Evolutionary conservation across 176 grass and related monocot species (phyloP), one percentile per base, ranked within the genome.

Genomic region (Aegilops sharonensis): DNA sequence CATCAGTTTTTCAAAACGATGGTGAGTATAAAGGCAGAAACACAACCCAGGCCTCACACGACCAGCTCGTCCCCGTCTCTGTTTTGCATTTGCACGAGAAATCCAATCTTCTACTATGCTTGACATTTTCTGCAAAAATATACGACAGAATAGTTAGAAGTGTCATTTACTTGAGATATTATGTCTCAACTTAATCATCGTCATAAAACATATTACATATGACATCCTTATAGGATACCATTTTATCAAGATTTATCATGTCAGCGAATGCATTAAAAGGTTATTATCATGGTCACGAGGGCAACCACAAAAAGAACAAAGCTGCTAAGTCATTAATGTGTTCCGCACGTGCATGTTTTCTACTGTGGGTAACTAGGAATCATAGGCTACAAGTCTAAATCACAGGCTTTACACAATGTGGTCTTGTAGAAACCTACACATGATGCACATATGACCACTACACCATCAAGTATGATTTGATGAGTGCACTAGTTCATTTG

Each of bases 61-160:
- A 82, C 95, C 95, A 87, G 95, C 93, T 89, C 95, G 91, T 37
- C 95, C 95, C 31, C 93, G 80, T 74, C 95, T 90, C 91, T 98
- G 95, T 69, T 98, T 98, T 81, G 93, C 91, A 88, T 98, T 98
- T 71, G 95, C 95, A 87, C 84, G 77, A 75, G 95, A 98, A 95
- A 98, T 98, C 93, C 95, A 98, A 87, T 98, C 95, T 89, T 98
- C 95, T 61, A 98, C 89, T 86, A 98, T 98, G 92, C 95, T 98
- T 54, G 95, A 98, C 95, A 98, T 98, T 98, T 98, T 98, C 95
- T 98, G 93, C 69, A 93, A 84, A 80, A 81, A 50, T 39, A 72
- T 40, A 88, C 27, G 17, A 83, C 18, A 69, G 27, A 78, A 24
- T 24, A 72, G 36, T 69, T 75, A 85, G 81, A 59, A 72, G 66